Conservation (phyloP, 768 basidiomycete genomes). For the Hericium erinaceus region DNA sequence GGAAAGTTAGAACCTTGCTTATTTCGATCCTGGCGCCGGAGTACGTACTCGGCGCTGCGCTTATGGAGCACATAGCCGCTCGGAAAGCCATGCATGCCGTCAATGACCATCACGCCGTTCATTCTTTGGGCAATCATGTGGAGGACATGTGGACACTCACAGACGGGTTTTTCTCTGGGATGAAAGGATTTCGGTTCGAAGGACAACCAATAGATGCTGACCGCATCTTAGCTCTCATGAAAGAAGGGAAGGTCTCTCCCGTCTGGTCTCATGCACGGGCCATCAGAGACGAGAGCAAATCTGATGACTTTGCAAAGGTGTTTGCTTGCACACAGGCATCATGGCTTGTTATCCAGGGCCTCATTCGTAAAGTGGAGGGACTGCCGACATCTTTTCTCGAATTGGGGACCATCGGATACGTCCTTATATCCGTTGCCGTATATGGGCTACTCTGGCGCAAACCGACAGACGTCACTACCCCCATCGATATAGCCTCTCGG, state of each 20-base stretch:
- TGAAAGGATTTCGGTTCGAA: neutral
- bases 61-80: too few species aligned
- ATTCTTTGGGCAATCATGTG: too few species aligned
- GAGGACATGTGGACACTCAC: neutral
- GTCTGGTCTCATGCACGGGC: neutral
- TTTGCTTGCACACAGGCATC: neutral
- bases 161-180: neutral
- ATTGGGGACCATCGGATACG: neutral
- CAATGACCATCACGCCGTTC: too few species aligned
- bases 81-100: too few species aligned
- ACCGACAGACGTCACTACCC: neutral
- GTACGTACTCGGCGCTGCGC: too few species aligned
- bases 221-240: neutral
- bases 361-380: neutral
- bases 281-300: neutral
- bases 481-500: neutral
- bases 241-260: neutral
- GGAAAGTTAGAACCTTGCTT: too few species aligned
- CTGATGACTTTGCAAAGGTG: neutral
- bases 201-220: neutral
- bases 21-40: too few species aligned
- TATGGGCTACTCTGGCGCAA: neutral
- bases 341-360: neutral
- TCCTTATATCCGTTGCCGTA: neutral
- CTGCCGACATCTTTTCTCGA: neutral